Evolutionary conservation across 805 yeast species (phyloP).

Genomic region (Suhomyces sp.): DNA sequence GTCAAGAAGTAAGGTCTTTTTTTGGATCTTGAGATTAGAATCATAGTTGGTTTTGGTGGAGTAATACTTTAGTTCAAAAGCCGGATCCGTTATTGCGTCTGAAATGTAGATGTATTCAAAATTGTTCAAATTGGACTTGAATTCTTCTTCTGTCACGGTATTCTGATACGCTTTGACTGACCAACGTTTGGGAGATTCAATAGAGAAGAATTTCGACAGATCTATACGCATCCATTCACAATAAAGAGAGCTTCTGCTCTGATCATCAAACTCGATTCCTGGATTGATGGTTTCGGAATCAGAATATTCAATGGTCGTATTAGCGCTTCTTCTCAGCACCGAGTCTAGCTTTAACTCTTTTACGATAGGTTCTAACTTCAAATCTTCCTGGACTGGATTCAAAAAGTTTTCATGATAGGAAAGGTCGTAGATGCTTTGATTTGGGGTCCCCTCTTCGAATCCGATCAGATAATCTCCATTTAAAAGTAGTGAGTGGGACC

Average conservation of each 20-base stretch:
- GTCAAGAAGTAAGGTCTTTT: conserved; percentile 6
- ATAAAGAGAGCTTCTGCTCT: too few species aligned
- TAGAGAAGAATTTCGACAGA: background rate
- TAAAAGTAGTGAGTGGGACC: background rate
- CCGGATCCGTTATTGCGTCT: conserved; percentile 2
- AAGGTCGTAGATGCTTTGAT: background rate
- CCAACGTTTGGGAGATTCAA: background rate
- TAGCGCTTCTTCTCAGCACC: conserved; percentile 4
- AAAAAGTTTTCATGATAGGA: background rate
- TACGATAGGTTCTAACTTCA: conserved; percentile 6
- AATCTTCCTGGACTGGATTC: conserved; percentile 8
- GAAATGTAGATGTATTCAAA: conserved; percentile 4
- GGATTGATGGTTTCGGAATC: background rate
- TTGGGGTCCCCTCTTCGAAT: background rate
- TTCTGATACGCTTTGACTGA: background rate
- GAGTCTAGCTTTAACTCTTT: conserved; percentile 7
- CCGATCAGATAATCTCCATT: background rate
- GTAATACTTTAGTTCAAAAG: background rate
- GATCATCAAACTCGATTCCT: background rate
- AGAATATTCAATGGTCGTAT: background rate
- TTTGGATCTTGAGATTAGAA: background rate
- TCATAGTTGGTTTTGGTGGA: background rate
- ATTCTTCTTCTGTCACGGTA: background rate
- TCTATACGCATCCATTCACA: conserved; percentile 1
- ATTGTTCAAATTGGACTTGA: background rate